Evolutionary conservation across 179 eudicot genomes (phyloP).

Genomic region (Sideroxylon spinosum): DNA sequence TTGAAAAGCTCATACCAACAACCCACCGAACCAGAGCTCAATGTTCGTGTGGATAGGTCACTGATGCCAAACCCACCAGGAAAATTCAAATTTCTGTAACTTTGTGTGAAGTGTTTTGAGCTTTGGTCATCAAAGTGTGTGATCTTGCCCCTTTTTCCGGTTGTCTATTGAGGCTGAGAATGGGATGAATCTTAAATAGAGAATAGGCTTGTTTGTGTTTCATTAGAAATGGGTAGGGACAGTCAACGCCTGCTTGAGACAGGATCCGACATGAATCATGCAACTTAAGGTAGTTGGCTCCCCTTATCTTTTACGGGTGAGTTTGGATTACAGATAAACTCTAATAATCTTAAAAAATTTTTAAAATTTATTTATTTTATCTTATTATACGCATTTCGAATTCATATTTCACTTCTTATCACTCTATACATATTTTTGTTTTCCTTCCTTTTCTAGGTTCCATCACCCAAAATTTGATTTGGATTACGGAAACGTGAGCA

Average conservation of each 20-base stretch:
- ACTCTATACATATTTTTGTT: too few relatives aligned
- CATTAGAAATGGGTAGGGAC: neutral
- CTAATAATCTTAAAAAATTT: too few relatives aligned
- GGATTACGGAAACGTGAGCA: too few relatives aligned
- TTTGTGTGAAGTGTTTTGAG: neutral
- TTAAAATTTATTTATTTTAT: too few relatives aligned
- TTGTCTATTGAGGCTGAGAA: neutral
- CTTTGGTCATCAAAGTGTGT: neutral
- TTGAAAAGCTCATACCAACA: slow-evolving; percentile 4
- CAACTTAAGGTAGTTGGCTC: neutral
- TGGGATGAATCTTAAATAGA: neutral
- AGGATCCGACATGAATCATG: neutral
- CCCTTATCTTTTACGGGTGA: too few relatives aligned
- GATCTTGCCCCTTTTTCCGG: neutral
- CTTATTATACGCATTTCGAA: too few relatives aligned
- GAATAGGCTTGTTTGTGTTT: neutral
- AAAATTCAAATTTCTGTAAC: neutral
- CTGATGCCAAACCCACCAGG: neutral
- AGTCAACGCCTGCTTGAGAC: neutral
- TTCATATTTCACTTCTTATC: too few relatives aligned
- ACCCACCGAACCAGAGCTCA: slow-evolving; percentile 3
- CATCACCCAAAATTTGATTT: too few relatives aligned
- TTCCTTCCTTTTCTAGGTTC: too few relatives aligned
- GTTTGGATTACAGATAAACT: too few relatives aligned
- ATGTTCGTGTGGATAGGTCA: neutral